Evolutionary conservation across 352 stramenopile genomes (phyloP).

Genomic region (Phytopythium boreale): DNA sequence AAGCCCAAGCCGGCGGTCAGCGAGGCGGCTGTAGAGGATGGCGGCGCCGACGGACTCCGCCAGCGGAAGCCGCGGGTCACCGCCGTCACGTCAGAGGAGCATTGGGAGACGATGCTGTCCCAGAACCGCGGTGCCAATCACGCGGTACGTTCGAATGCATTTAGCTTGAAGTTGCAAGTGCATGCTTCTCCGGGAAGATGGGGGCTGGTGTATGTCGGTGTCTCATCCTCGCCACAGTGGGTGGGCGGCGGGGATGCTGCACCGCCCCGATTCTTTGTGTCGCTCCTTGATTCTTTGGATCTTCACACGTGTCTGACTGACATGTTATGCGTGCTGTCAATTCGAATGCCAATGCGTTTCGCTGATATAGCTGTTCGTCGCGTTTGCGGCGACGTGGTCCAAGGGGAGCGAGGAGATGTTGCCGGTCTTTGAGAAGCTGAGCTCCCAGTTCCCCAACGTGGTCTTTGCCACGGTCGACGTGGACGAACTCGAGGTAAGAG

Average conservation of each 20-base stretch:
- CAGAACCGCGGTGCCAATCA: conserved; percentile 41
- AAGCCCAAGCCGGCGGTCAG: conserved; percentile 24
- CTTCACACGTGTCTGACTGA: not conserved
- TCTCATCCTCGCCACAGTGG: conserved; percentile 2
- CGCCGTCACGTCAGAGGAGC: conserved; percentile 42
- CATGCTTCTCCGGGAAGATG: not conserved
- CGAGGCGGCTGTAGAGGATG: conserved; percentile 7
- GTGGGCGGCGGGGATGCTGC: not conserved
- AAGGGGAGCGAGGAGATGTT: conserved; percentile 78
- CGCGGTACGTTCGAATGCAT: conserved; percentile 28
- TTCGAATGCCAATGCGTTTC: not conserved
- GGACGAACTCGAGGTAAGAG: conserved; percentile 56
- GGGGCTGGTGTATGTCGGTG: not conserved
- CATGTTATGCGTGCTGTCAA: not conserved
- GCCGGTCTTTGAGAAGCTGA: conserved; percentile 75
- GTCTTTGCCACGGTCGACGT: conserved; percentile 83
- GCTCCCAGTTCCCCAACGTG: conserved; percentile 34
- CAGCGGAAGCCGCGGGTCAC: conserved; percentile 56
- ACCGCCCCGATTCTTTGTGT: not conserved
- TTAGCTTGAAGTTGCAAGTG: not conserved
- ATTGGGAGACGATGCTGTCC: conserved; percentile 50
- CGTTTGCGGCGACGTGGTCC: conserved; percentile 86
- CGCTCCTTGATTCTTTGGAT: not conserved
- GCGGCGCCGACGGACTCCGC: conserved; percentile 27
- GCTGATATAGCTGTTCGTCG: conserved; percentile 61